These are phyloP conservation scores for Diospyros lotus DNA, from an alignment of 148 eudicot species.

Conservation along the genomic window DNA sequence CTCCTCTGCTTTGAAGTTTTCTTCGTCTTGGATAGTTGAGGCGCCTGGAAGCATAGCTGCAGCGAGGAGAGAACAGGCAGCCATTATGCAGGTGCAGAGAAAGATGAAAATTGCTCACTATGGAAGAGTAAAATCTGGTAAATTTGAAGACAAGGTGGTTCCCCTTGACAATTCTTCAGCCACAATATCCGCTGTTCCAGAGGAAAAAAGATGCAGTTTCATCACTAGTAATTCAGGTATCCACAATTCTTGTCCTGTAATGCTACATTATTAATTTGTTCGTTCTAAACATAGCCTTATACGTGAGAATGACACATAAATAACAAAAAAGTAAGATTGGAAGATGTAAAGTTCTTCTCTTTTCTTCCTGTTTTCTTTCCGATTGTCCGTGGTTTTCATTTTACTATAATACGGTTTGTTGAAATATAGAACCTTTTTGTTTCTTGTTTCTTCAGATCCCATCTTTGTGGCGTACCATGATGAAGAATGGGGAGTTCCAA, in stretches of 20 bases:
- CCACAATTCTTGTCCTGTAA: neutral
- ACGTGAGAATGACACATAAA: no score
- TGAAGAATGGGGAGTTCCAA: slow-evolving; percentile 92
- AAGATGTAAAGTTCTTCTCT: no score
- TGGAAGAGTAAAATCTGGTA: slow-evolving; percentile 45
- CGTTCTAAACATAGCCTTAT: no score
- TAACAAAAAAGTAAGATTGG: neutral
- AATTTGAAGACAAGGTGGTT: slow-evolving; percentile 22
- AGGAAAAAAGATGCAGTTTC: slow-evolving; percentile 53
- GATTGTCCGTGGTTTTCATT: neutral
- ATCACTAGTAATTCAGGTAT: slow-evolving; percentile 64
- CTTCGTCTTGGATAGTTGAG: slow-evolving; percentile 28
- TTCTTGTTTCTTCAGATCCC: slow-evolving; percentile 42
- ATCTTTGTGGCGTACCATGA: slow-evolving; percentile 80
- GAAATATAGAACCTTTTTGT: neutral
- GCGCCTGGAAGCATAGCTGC: slow-evolving; percentile 62
- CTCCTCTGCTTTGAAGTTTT: slow-evolving; percentile 10
- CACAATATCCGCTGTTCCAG: slow-evolving; percentile 1
- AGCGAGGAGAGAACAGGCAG: slow-evolving; percentile 57
- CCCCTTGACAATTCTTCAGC: slow-evolving; percentile 15
- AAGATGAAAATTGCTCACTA: slow-evolving; percentile 66
- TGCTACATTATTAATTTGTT: neutral
- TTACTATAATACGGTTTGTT: neutral
- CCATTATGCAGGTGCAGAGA: slow-evolving; percentile 53
- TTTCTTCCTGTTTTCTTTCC: neutral